Conservation (phyloP, 106 monocot genomes). For the Dendrobium chrysotoxum region DNA sequence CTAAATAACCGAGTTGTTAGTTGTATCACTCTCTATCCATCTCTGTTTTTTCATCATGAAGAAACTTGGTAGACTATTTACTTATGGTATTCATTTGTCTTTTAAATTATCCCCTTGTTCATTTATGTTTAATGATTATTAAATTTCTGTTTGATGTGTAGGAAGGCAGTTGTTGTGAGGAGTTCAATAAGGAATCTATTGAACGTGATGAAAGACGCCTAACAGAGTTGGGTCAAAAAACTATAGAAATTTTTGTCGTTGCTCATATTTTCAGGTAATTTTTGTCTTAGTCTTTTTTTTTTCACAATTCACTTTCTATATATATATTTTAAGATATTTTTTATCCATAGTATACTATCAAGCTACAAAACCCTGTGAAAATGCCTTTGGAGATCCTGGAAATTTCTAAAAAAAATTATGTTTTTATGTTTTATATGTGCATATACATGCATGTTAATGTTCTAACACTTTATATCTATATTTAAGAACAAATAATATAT, state of each 20-base stretch:
- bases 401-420: no score
- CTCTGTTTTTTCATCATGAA: background rate
- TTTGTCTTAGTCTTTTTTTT: background rate
- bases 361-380: no score
- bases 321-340: no score
- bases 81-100: background rate
- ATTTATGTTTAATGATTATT: background rate
- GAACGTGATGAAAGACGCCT: slow-evolving; percentile 91
- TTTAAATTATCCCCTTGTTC: background rate
- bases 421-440: no score
- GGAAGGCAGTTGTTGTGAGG: slow-evolving; percentile 78
- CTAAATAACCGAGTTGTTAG: no score
- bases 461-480: no score
- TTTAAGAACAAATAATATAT: no score
- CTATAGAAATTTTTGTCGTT: slow-evolving; percentile 79
- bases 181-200: slow-evolving; percentile 63
- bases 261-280: slow-evolving; percentile 86
- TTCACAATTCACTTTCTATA: background rate
- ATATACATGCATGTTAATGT: no score
- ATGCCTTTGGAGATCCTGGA: no score
- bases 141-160: slow-evolving; percentile 15
- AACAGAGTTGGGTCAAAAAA: slow-evolving; percentile 74
- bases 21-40: no score
- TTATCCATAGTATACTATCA: no score
- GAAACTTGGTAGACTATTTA: background rate